phyloP scores from a whole-genome alignment of 306 rosid genomes.

The Quercus cerris region DNA sequence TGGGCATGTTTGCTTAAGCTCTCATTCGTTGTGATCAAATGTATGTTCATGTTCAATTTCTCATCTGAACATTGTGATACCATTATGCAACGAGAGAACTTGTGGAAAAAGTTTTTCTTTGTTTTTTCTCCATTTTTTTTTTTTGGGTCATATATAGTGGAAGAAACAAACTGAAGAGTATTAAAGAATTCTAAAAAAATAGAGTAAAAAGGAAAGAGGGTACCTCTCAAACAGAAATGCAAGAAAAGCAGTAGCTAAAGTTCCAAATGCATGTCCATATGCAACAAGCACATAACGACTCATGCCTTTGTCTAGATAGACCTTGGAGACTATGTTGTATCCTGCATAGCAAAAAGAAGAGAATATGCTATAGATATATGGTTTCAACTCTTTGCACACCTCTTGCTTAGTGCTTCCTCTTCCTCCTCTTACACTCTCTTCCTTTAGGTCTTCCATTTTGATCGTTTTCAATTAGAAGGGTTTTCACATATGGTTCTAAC shows the following conservation, averaged over 20 bases:
- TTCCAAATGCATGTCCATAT: conserved; percentile 19
- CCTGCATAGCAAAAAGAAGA: neutral
- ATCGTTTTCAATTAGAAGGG: neutral
- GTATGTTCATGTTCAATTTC: no score
- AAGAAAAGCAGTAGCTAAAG: conserved; percentile 7
- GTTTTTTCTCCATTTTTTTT: neutral
- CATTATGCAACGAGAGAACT: no score
- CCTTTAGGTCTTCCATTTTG: neutral
- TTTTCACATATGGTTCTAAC: no score
- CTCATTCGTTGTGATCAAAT: no score
- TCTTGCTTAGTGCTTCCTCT: neutral
- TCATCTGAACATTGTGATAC: no score
- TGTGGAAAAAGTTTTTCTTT: neutral
- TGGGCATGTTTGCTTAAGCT: no score
- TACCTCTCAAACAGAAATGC: conserved; percentile 25
- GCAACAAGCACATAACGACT: conserved; percentile 28
- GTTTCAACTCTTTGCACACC: neutral
- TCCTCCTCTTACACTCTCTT: neutral
- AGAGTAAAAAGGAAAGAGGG: neutral
- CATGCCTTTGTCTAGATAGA: conserved; percentile 21
- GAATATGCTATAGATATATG: neutral
- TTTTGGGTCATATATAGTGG: neutral
- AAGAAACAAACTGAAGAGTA: neutral
- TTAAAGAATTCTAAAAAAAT: neutral
- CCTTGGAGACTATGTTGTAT: neutral